Percentiles rank a stretch among this genome's conserved stretches.
Evolutionary conservation across 441 rosid genomes (phyloP).

Genomic region (Pelargonium hybrid): DNA sequence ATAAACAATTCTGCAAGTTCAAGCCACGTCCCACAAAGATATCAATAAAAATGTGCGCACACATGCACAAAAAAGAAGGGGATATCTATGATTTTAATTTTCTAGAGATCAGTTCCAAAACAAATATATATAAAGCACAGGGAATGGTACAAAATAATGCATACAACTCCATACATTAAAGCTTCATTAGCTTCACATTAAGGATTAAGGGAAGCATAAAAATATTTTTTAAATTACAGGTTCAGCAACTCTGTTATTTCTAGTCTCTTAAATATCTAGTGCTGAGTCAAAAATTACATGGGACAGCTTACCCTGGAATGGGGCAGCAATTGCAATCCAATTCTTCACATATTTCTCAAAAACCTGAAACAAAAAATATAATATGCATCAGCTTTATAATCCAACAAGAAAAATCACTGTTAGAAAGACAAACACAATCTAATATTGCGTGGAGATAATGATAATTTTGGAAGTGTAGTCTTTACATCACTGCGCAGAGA

Average conservation of each 20-base stretch:
- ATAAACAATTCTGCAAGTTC: background rate
- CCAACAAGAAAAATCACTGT: background rate
- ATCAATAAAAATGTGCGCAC: background rate
- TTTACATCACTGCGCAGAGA: slow-evolving; percentile 65
- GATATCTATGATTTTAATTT: background rate
- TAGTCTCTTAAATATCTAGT: background rate
- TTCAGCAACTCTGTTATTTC: background rate
- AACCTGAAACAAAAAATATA: slow-evolving; percentile 31
- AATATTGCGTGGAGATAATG: background rate
- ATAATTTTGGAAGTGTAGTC: background rate
- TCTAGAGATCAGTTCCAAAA: background rate
- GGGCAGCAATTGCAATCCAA: slow-evolving; percentile 95
- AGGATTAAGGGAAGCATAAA: background rate
- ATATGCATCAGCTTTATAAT: background rate
- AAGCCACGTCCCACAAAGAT: background rate
- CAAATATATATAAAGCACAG: background rate
- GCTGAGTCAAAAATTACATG: background rate
- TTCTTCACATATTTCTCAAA: slow-evolving; percentile 81
- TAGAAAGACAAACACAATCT: slow-evolving; percentile 1
- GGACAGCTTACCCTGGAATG: slow-evolving; percentile 57
- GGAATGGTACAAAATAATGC: background rate
- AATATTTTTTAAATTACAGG: background rate
- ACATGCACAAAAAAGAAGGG: background rate
- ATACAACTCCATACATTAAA: background rate
- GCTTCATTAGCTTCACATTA: background rate